Evolutionary conservation across 1,139 yeast genomes (phyloP).

Genomic region (Candida smagusa): DNA sequence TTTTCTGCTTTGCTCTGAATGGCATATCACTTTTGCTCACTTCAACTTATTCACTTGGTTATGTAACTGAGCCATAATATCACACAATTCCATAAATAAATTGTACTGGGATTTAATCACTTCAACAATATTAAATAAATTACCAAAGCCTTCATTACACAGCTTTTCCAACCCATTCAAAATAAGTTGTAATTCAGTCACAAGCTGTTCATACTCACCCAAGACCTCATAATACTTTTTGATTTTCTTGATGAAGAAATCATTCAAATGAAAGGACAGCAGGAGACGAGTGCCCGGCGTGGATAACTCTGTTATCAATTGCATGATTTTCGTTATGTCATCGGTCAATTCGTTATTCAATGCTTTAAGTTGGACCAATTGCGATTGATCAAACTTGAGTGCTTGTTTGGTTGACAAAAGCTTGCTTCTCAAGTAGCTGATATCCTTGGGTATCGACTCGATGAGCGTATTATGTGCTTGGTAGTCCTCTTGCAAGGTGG

Average conservation of each 20-base stretch:
- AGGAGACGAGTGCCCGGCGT: constrained; percentile 67
- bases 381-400: constrained; percentile 42
- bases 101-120: constrained; percentile 80
- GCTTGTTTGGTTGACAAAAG: constrained; percentile 68
- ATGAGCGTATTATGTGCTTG: constrained; percentile 67
- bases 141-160: constrained; percentile 47
- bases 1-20: too few species aligned
- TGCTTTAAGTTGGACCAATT: constrained; percentile 32
- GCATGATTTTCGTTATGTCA: constrained; percentile 67
- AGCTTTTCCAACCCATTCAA: constrained; percentile 42
- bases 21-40: too few species aligned
- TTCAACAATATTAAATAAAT: constrained; percentile 53
- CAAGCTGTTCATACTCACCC: constrained; percentile 70
- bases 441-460: constrained; percentile 81
- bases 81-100: constrained; percentile 88
- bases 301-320: constrained; percentile 61
- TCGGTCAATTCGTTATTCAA: constrained; percentile 59
- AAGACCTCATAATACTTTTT: constrained; percentile 65
- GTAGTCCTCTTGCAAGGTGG: constrained; percentile 65
- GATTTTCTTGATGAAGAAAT: constrained; percentile 51
- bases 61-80: constrained; percentile 85
- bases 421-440: constrained; percentile 64
- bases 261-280: constrained; percentile 48
- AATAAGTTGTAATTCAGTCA: constrained; percentile 63
- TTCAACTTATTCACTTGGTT: constrained; percentile 46